Percentiles rank a stretch among this genome's conserved stretches.
Conservation (phyloP, 768 basidiomycete genomes). For the Melanogaster broomeanus region DNA sequence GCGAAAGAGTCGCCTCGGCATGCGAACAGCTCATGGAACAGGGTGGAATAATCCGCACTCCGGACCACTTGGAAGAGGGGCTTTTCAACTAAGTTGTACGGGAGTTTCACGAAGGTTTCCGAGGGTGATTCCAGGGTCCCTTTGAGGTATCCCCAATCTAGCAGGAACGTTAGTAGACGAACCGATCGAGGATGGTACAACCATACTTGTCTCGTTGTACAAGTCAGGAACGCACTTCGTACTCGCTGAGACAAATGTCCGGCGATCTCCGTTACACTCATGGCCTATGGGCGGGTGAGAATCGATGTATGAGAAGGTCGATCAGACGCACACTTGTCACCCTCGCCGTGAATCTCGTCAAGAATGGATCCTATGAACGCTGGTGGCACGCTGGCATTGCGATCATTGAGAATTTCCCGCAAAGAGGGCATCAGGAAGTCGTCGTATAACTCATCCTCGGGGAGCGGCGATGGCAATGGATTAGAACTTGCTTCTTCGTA, state of each 20-base stretch:
- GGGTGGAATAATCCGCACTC: slow-evolving; percentile 1
- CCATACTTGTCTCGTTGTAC: slow-evolving; percentile 15
- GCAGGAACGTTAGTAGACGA: neutral
- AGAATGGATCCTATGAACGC: slow-evolving; percentile 14
- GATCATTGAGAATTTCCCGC: slow-evolving; percentile 1
- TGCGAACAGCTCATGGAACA: slow-evolving; percentile 10
- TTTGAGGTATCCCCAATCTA: slow-evolving; percentile 15
- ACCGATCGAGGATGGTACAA: neutral
- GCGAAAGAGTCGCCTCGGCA: slow-evolving; percentile 1
- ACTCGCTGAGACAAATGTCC: neutral
- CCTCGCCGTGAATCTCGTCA: slow-evolving; percentile 8
- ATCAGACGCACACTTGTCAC: slow-evolving; percentile 6
- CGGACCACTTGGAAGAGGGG: slow-evolving; percentile 6
- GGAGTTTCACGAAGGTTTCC: slow-evolving; percentile 1
- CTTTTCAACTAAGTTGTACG: slow-evolving; percentile 1
- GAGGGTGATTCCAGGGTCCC: neutral
- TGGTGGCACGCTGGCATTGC: slow-evolving; percentile 1
- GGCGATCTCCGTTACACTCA: neutral
- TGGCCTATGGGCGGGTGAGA: slow-evolving; percentile 5
- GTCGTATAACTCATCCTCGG: neutral
- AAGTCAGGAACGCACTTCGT: slow-evolving; percentile 1
- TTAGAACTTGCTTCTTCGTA: slow-evolving; percentile 12
- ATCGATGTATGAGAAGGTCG: neutral
- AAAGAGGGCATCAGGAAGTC: no score
- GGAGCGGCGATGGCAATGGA: slow-evolving; percentile 4